Base-by-base conservation (phyloP, 2,329 filamentous ascomycete genomes). In the Paracoccidioides lutzii region DNA sequence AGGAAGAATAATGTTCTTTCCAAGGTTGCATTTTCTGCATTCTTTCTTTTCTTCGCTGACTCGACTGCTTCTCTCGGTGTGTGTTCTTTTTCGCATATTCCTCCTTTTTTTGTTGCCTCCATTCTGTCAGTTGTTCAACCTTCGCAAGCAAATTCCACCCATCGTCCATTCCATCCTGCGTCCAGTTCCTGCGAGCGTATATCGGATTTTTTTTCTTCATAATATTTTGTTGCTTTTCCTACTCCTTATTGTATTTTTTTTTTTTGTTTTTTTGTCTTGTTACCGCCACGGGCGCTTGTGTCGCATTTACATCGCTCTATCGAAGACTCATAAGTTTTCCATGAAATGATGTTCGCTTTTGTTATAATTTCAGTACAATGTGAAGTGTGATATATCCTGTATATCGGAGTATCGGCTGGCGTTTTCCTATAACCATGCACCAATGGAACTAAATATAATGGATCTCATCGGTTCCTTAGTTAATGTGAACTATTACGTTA, bases 281-380 rank as follows among this genome's bases (percentile, higher is more conserved):
- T 14, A 14, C 10, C 6, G 44, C 9, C 5, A 32, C 28, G 14
- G 5, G n/a, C 33, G 5, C 12, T n/a, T 32, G 6, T 15, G n/a
- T 48, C 30, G 9, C 15, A 35, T n/a, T 33, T 48, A 48, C 44
- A 3, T 10, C 44, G 32, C 12, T 15, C 35, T n/a, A 15, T 32
- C 15, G 10, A n/a, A 35, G 10, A 35, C 14, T 14, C 14, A n/a
- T 12, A 33, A n/a, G 3, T 32, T 46, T 48, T 2, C 5, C 15
- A 48, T 48, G 44, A n/a, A 48, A 35, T 48, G 30, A 48, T 14
- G 30, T 48, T 15, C 30, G n/a, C 12, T 28, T 45, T 45, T 12
- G 43, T 45, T 52, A 53, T 58, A 43, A 22, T 7, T 56, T 49
- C 50, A 53, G 56, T 60, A 59, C 15, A 44, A 22, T 22, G 2